Conservation (phyloP, 352 stramenopile species). For the Achlya hypogyna region DNA sequence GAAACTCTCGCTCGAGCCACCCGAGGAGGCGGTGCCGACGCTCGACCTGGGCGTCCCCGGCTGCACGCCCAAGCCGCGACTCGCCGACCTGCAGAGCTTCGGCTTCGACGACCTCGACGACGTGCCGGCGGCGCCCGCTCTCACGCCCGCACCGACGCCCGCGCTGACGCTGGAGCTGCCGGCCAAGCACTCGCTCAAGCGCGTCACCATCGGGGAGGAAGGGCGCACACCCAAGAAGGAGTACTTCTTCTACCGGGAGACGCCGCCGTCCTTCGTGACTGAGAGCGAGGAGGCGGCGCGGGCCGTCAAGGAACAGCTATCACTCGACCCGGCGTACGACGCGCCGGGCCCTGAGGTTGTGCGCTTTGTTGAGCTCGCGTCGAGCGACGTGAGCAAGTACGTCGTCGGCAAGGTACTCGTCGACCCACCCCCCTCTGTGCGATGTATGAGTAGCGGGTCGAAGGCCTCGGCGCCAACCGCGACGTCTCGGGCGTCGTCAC, state of each 20-base stretch:
- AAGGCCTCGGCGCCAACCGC: slow-evolving; percentile 37
- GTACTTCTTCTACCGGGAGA: slow-evolving; percentile 79
- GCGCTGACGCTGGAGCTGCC: slow-evolving; percentile 23
- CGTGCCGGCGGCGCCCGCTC: background rate
- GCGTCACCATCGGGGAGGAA: slow-evolving; percentile 44
- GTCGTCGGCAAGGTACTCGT: slow-evolving; percentile 30
- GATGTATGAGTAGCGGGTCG: slow-evolving; percentile 24
- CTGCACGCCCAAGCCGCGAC: slow-evolving; percentile 45
- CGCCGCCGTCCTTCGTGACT: slow-evolving; percentile 65
- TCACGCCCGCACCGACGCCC: slow-evolving; percentile 16
- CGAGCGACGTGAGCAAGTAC: slow-evolving; percentile 76
- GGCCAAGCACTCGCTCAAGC: slow-evolving; percentile 37
- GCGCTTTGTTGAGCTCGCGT: slow-evolving; percentile 67
- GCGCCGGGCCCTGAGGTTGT: slow-evolving; percentile 22
- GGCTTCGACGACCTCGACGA: slow-evolving; percentile 48
- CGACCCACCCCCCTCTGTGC: background rate
- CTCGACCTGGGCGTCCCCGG: slow-evolving; percentile 44
- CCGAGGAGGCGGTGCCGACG: slow-evolving; percentile 32
- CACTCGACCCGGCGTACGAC: slow-evolving; percentile 28
- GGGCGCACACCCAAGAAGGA: slow-evolving; percentile 63
- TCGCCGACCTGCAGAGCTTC: slow-evolving; percentile 34
- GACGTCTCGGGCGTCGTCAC: slow-evolving; percentile 51
- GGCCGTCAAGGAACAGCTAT: slow-evolving; percentile 41
- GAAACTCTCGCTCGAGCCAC: background rate
- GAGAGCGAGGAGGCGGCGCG: slow-evolving; percentile 58